These are phyloP conservation scores for Phylloporus sp. DNA, from an alignment of 768 basidiomycete species.

Conservation along the genomic window DNA sequence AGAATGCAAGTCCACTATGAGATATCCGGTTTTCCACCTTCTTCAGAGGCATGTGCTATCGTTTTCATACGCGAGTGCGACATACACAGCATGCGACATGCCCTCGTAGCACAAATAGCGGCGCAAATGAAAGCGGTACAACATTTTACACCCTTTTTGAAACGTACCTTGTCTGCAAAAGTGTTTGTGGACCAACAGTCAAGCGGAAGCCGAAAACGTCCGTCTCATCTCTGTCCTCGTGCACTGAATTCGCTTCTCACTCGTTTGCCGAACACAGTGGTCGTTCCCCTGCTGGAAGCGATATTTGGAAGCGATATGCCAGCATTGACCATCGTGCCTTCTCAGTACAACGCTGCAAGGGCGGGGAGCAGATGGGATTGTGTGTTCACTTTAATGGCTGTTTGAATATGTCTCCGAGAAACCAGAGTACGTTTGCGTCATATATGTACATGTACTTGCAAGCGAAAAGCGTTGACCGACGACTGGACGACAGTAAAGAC, in stretches of 20 bases:
- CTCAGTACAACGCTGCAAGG: conserved; percentile 20
- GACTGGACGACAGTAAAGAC: background rate
- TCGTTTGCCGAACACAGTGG: conserved; percentile 5
- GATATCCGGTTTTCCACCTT: conserved; percentile 41
- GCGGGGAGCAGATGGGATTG: conserved; percentile 24
- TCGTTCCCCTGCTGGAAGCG: conserved; percentile 15
- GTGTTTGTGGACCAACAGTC: conserved; percentile 20
- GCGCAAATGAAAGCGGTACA: conserved; percentile 11
- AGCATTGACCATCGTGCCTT: conserved; percentile 26
- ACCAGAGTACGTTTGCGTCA: background rate
- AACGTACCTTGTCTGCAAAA: conserved; percentile 23
- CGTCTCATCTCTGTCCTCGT: conserved; percentile 4
- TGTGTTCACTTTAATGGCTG: conserved; percentile 27
- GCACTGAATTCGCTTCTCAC: background rate
- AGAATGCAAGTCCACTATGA: conserved; percentile 41
- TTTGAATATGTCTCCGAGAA: conserved; percentile 7
- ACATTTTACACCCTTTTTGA: conserved; percentile 18
- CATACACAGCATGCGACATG: conserved; percentile 1
- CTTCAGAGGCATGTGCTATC: conserved; percentile 39
- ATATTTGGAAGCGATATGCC: conserved; percentile 25
- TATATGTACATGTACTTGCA: conserved; percentile 1
- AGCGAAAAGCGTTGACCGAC: background rate
- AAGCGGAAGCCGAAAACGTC: conserved; percentile 9
- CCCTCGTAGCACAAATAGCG: conserved; percentile 9
- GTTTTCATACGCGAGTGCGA: conserved; percentile 40